phyloP scores from a whole-genome alignment of 2,329 filamentous ascomycete genomes.

The Tolypocladium ovalisporum region DNA sequence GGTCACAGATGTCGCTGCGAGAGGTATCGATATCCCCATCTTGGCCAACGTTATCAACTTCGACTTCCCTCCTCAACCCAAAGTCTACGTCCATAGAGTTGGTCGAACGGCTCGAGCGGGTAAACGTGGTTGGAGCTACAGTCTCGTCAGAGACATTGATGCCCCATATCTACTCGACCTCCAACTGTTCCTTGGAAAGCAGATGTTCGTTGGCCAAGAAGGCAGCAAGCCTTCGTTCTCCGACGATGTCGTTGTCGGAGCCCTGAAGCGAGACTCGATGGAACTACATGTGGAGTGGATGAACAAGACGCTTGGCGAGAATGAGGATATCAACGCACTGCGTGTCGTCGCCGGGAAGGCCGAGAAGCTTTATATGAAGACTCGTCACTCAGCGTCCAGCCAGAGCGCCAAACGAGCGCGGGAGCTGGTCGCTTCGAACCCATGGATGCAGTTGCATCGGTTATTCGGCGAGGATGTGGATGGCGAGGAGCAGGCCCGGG shows the following conservation, averaged over 20 bases:
- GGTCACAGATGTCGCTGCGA: conserved; percentile 90
- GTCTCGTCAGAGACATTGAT: conserved; percentile 77
- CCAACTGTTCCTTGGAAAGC: conserved; percentile 86
- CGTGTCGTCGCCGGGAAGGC: conserved; percentile 72
- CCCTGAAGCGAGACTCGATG: conserved; percentile 60
- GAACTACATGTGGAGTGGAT: conserved; percentile 74
- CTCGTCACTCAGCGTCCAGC: conserved; percentile 77
- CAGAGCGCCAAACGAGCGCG: conserved; percentile 86
- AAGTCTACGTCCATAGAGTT: conserved; percentile 93
- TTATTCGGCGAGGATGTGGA: conserved; percentile 65
- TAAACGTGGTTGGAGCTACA: conserved; percentile 89
- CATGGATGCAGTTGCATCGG: conserved; percentile 65
- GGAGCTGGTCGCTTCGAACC: conserved; percentile 58
- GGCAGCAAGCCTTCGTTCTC: conserved; percentile 57
- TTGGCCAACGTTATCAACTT: conserved; percentile 98
- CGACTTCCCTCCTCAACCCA: conserved; percentile 92
- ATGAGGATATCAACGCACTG: conserved; percentile 61
- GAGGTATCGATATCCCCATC: conserved; percentile 95
- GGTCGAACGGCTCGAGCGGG: conserved; percentile 93
- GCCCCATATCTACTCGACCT: conserved; percentile 87
- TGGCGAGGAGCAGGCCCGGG: conserved; percentile 57
- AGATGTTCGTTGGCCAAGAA: conserved; percentile 64
- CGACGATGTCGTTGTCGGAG: conserved; percentile 74
- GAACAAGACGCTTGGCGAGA: conserved; percentile 65
- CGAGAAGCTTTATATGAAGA: conserved; percentile 85